These are phyloP conservation scores for Aspergillus sp. DNA, from an alignment of 2,329 filamentous ascomycete genomes.

Conservation along the genomic window DNA sequence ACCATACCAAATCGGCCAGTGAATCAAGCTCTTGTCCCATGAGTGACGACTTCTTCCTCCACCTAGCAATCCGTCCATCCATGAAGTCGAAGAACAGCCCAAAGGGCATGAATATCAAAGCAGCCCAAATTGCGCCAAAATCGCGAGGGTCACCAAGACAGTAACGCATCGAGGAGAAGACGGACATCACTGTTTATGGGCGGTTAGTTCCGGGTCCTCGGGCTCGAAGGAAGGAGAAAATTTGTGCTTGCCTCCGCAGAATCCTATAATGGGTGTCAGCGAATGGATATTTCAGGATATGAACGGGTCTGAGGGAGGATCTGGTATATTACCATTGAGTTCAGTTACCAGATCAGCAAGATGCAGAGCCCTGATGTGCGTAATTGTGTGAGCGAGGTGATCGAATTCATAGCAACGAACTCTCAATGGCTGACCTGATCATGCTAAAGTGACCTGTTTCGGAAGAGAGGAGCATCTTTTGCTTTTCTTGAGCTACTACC, in stretches of 20 bases:
- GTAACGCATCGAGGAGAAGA: slow-evolving; percentile 94
- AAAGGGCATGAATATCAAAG: slow-evolving; percentile 84
- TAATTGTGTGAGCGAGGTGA: slow-evolving; percentile 18
- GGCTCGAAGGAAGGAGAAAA: neutral
- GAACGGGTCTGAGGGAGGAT: neutral
- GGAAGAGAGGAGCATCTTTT: slow-evolving; percentile 51
- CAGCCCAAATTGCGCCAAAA: slow-evolving; percentile 73
- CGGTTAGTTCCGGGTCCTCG: slow-evolving; percentile 20
- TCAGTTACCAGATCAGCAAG: slow-evolving; percentile 55
- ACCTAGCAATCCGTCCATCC: slow-evolving; percentile 93
- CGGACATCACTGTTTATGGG: slow-evolving; percentile 70
- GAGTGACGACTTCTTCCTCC: slow-evolving; percentile 93
- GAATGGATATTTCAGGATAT: neutral
- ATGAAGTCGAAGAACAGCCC: slow-evolving; percentile 97
- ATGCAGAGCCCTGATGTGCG: slow-evolving; percentile 46
- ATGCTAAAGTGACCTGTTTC: slow-evolving; percentile 55
- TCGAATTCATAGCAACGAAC: slow-evolving; percentile 2
- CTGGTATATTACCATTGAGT: slow-evolving; percentile 46
- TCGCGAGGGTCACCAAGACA: slow-evolving; percentile 71
- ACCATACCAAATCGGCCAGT: slow-evolving; percentile 80
- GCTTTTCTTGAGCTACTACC: slow-evolving; percentile 49
- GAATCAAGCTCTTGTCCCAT: slow-evolving; percentile 99
- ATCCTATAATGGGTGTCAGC: slow-evolving; percentile 38
- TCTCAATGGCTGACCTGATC: slow-evolving; percentile 44
- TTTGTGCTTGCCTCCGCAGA: slow-evolving; percentile 49